Base-by-base conservation (phyloP, 176 grass and related monocot species). In the Poa pratensis region DNA sequence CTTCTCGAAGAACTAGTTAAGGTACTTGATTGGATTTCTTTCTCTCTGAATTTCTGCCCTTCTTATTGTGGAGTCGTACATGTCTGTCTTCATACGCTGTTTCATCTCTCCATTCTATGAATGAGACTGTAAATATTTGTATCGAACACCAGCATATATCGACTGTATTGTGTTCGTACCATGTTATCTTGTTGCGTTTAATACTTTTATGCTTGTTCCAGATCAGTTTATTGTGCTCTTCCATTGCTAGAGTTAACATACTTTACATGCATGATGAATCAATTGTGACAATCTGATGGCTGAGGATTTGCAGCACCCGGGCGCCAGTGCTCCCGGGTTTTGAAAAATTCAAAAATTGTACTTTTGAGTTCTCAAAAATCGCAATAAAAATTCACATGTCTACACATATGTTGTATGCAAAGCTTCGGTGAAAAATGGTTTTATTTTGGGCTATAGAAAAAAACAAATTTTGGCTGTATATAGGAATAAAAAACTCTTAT, bases 1-100 rank as follows among this genome's bases (percentile, higher is more conserved):
- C 93, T 99, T 84, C 86, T 99, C 18, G 97, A 99, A 77, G 97
- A 99, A 83, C 82, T 99, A 28, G 83, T 99, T 69, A 99, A 99
- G 94, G 94, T 92, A 82, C 68, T 81, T 63, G 45, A 40, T 76
- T 87, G 60, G 26, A 87, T 28, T 65, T 76, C 19, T 23, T 37
- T 27, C 17, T 76, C 45, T 62, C 59, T 75, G 43, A 18, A 57
- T 78, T 76, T 45, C 3, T 79, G 3, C 50, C 32, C 35, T 75
- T 86, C 48, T 61, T 22, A 40, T 71, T 42, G 35, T 52, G 75
- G 26, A 43, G 9, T 69, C 9, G 15, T 3, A 61, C 52, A 61
- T 10, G 40, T 26, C 46, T 80, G 18, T 39, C 4, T 4, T 71
- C 46, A 11, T 69, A 55, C 4, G 15, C n/a, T 61, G 40, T 77